phyloP scores from a whole-genome alignment of 768 basidiomycete species.

The Filobasidium floriforme region DNA sequence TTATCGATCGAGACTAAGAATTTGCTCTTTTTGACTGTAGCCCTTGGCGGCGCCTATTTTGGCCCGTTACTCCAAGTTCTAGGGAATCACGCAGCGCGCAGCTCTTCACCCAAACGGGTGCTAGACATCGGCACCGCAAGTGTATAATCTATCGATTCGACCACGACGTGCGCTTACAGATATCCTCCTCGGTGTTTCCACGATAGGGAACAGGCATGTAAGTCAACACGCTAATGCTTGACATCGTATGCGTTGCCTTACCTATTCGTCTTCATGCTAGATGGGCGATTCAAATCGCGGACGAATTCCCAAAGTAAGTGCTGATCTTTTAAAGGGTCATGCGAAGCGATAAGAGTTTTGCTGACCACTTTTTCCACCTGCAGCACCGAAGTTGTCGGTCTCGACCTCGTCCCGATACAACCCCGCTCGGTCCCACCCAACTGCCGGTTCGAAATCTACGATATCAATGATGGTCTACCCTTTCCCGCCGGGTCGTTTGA shows the following conservation, averaged over 20 bases:
- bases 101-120: neutral
- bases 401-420: slow-evolving; percentile 27
- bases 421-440: slow-evolving; percentile 23
- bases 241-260: too few species aligned
- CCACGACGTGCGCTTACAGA: neutral
- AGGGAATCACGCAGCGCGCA: neutral
- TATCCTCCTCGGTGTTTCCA: neutral
- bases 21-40: neutral
- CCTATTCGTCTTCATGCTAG: too few species aligned
- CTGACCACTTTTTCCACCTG: neutral
- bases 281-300: slow-evolving; percentile 31
- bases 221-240: neutral
- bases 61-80: slow-evolving; percentile 13
- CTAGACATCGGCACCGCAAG: slow-evolving; percentile 30
- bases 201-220: slow-evolving; percentile 3
- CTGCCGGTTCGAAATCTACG: slow-evolving; percentile 23
- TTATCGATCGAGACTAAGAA: neutral
- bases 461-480: slow-evolving; percentile 25
- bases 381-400: neutral
- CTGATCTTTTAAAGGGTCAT: too few species aligned
- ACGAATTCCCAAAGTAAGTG: slow-evolving; percentile 26
- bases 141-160: neutral
- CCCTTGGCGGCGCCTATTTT: neutral
- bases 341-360: too few species aligned
- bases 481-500: slow-evolving; percentile 26